A percentile compares a stretch with the other conserved stretches of the same genome.
Evolutionary conservation across 768 basidiomycete genomes (phyloP).

Genomic region (Tulasnella sp.): DNA sequence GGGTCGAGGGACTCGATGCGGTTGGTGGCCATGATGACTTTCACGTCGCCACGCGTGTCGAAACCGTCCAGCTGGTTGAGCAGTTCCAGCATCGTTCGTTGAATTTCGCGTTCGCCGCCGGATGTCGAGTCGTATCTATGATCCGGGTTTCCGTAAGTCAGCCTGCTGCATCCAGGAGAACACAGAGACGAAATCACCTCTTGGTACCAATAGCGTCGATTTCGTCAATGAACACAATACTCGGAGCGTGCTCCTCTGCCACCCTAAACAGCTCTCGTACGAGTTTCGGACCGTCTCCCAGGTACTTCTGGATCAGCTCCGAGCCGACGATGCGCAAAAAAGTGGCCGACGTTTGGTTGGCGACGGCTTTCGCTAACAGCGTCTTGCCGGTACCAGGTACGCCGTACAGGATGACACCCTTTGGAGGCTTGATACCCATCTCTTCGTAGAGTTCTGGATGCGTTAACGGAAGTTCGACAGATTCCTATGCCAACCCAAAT

Average conservation of each 20-base stretch:
- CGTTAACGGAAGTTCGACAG: constrained; percentile 93
- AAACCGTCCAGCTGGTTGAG: constrained; percentile 99
- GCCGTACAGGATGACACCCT: constrained; percentile 98
- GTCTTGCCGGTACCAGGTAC: constrained; percentile 99
- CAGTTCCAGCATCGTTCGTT: constrained; percentile 97
- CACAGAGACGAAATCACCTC: constrained; percentile 50
- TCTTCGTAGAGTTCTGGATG: constrained; percentile 99
- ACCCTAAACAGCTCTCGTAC: constrained; percentile 96
- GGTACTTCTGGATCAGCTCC: constrained; percentile 98
- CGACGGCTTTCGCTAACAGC: constrained; percentile 92
- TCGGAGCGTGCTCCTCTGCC: constrained; percentile 96
- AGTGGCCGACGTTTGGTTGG: constrained; percentile 96
- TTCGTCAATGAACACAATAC: constrained; percentile 99
- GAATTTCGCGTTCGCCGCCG: constrained; percentile 98
- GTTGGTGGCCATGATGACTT: constrained; percentile 99
- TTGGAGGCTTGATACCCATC: constrained; percentile 99
- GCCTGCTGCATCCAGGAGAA: neutral
- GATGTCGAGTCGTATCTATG: constrained; percentile 94
- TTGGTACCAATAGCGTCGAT: constrained; percentile 99
- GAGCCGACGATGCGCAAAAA: constrained; percentile 97
- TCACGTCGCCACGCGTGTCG: constrained; percentile 98
- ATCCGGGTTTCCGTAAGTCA: constrained; percentile 18
- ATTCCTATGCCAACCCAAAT: constrained; percentile 58
- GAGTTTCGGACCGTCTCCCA: constrained; percentile 97
- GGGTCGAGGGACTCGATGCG: constrained; percentile 96